Base-by-base conservation (phyloP, 176 grass and related monocot species). In the Hsuehochloa calcarea region DNA sequence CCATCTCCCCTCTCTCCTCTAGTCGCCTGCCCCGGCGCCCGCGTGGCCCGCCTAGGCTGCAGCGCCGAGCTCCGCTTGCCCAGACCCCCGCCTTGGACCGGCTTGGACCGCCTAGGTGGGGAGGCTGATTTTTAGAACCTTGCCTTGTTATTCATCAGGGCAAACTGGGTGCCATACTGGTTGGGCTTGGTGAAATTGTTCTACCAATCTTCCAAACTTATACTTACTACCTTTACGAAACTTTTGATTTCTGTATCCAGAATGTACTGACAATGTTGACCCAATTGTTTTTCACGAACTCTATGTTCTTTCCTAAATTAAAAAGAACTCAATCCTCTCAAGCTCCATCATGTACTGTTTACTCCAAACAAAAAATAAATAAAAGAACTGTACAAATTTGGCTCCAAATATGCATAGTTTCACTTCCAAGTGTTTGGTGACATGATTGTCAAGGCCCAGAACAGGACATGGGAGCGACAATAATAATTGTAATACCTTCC, bases 171-270 rank as follows among this genome's bases (percentile, higher is more conserved):
- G 19, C 40, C 3, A 27, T 51, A 50, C 41, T 51, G 19, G 81
- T 74, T 74, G 58, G 70, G 55, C 5, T 74, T 84, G 59, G 45
- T 49, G 58, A 52, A 50, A 51, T 65, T 20, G 4, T 84, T 50
- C 8, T 50, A 73, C 4, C 20, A 65, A 52, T 84, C 22, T 75
- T 65, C 44, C 4, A 4, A 16, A 35, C 13, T 65, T 25, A 51
- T 65, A 40, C 22, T 23, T 84, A 38, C 20, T 37, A 5, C 58
- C 12, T 74, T 39, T 6, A 75, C 40, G 39, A 10, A 43, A 31
- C 43, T 39, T 38, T 25, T 38, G 5, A 26, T 38, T 75, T 80
- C 2, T 84, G n/a, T 47, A 58, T 26, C 44, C 2, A 64, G 40
- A 38, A 37, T 29, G n/a, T 66, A 54, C 60, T 9, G 22, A 65